Base-by-base conservation (phyloP, 371 early-diverging fungal species). In the Chytridiales sp. region DNA sequence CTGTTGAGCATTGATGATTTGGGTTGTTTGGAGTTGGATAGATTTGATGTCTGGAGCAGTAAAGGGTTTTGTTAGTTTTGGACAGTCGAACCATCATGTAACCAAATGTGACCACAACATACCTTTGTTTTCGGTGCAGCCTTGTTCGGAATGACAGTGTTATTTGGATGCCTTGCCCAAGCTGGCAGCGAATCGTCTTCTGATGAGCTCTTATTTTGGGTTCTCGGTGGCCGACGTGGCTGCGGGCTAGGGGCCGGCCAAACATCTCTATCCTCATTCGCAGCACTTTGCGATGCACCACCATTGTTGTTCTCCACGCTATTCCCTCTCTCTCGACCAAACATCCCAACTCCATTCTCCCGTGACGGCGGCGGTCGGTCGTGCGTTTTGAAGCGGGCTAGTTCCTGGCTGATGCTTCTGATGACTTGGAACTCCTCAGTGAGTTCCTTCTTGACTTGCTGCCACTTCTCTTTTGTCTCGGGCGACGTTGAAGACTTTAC, bases 181-280 rank as follows among this genome's bases (percentile, higher is more conserved):
- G 72, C 56, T 2, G 78, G 76, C 8, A 70, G 39, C 3, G 46
- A 38, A 50, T 68, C 69, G n/a, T 76, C 72, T 8, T 67, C 73
- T 62, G 47, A 41, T 24, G 31, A 13, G 21, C n/a, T n/a, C n/a
- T 50, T 59, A 35, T 54, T 54, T 19, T 26, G 31, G 3, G 49
- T 19, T 6, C 61, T 29, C 6, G 49, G 47, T 8, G 21, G 6
- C 56, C 62, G 41, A 24, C 64, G 47, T 19, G 62, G 56, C 21
- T 59, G 66, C 29, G 78, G 75, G 3, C 64, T 58, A 9, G 78
- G 76, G 1, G 74, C 69, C 8, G 70, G 69, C 78, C 78, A 78
- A 3, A 78, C 76, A 52, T 78, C 78, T 17, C 54, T 64, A 47
- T 78, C 78, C 22, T 62, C 52, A 1, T 38, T 27, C 8, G 27